Percentiles rank a stretch among this genome's conserved stretches.
phyloP scores from a whole-genome alignment of 2,329 filamentous ascomycete genomes.

The Claviceps capensis region DNA sequence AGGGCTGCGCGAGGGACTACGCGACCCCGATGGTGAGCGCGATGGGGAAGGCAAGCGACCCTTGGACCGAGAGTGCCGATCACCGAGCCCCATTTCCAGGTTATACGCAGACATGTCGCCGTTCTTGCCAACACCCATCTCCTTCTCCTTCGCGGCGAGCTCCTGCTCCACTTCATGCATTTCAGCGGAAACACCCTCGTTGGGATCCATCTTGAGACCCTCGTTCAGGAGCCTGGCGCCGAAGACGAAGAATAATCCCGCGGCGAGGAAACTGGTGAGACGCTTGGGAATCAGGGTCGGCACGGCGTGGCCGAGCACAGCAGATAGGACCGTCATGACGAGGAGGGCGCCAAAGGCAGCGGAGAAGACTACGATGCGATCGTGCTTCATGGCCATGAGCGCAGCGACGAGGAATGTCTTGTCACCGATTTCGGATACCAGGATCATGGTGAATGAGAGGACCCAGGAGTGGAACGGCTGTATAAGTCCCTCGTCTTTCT shows the following conservation, averaged over 20 bases:
- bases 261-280: slow-evolving; percentile 79
- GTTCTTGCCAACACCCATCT: slow-evolving; percentile 40
- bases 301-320: slow-evolving; percentile 81
- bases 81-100: slow-evolving; percentile 65
- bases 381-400: slow-evolving; percentile 98
- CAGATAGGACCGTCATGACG: slow-evolving; percentile 90
- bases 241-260: slow-evolving; percentile 78
- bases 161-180: slow-evolving; percentile 96
- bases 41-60: slow-evolving; percentile 68
- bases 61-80: slow-evolving; percentile 56
- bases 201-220: slow-evolving; percentile 74
- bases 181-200: slow-evolving; percentile 88
- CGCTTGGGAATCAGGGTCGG: slow-evolving; percentile 80
- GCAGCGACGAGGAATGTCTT: slow-evolving; percentile 97
- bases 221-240: slow-evolving; percentile 74
- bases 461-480: slow-evolving; percentile 78
- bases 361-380: slow-evolving; percentile 82
- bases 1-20: slow-evolving; percentile 38
- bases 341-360: slow-evolving; percentile 86
- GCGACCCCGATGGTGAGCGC: slow-evolving; percentile 66
- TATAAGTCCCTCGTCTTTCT: slow-evolving; percentile 48
- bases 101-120: slow-evolving; percentile 53
- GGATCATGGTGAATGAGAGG: slow-evolving; percentile 91
- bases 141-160: slow-evolving; percentile 83
- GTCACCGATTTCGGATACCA: slow-evolving; percentile 93